Percentiles rank a stretch among this genome's conserved stretches.
Conservation (phyloP, 179 eudicot genomes). For the Drosera spatulata region DNA sequence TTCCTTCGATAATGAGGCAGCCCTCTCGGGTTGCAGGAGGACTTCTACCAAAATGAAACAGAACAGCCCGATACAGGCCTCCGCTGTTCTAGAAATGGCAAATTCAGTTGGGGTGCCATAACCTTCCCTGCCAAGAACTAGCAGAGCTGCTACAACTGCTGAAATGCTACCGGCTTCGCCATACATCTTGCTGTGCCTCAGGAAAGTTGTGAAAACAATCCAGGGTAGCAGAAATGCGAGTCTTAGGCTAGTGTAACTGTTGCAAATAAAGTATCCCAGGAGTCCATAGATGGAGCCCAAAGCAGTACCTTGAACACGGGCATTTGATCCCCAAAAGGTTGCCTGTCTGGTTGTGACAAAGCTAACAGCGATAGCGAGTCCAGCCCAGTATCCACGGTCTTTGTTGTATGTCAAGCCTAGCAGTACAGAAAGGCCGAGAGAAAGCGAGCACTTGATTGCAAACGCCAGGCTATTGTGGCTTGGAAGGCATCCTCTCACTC, state of each 20-base stretch:
- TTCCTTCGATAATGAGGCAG: slow-evolving; percentile 6
- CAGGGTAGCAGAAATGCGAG: slow-evolving; percentile 6
- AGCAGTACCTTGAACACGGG: slow-evolving; percentile 4
- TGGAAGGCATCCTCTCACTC: slow-evolving; percentile 1
- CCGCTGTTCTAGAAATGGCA: slow-evolving; percentile 8
- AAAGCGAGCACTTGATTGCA: slow-evolving; percentile 13
- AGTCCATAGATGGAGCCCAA: slow-evolving; percentile 11
- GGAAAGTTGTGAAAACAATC: slow-evolving; percentile 14
- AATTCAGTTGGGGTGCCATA: slow-evolving; percentile 14
- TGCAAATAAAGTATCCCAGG: slow-evolving; percentile 7
- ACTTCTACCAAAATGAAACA: slow-evolving; percentile 11
- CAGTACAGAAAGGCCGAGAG: slow-evolving; percentile 7
- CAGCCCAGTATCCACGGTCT: slow-evolving; percentile 6
- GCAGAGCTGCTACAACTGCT: slow-evolving; percentile 9
- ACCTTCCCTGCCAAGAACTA: slow-evolving; percentile 7
- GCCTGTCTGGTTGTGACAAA: slow-evolving; percentile 9
- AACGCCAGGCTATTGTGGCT: slow-evolving; percentile 5
- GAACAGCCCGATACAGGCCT: slow-evolving; percentile 11
- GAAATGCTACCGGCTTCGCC: slow-evolving; percentile 13
- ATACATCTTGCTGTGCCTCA: neutral
- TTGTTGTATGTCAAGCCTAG: no score
- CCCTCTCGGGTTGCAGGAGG: slow-evolving; percentile 9
- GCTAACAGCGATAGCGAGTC: slow-evolving; percentile 12
- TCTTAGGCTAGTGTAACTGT: slow-evolving; percentile 2
- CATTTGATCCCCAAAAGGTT: neutral